Conservation (phyloP, 2,329 filamentous ascomycete species). For the Cladophialophora yegresii region DNA sequence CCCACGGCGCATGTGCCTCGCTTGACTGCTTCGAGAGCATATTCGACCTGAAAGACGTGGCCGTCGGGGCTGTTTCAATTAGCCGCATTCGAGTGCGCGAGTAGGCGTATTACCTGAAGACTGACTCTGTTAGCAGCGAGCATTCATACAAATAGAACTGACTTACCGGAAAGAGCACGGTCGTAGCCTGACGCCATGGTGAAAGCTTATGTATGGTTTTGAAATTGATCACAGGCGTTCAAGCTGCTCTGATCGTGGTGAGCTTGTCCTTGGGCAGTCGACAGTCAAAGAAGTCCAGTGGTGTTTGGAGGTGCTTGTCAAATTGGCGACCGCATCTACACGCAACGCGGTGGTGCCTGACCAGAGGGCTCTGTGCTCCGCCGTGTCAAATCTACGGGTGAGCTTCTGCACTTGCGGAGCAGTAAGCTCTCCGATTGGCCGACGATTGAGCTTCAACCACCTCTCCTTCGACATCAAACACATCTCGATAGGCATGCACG, state of each 20-base stretch:
- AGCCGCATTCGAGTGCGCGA: conserved; percentile 41
- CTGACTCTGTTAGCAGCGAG: conserved; percentile 36
- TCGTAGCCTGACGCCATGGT: conserved; percentile 94
- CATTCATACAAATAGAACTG: conserved; percentile 6
- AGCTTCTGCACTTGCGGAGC: conserved; percentile 3
- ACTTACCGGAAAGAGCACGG: conserved; percentile 94
- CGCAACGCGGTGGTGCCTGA: conserved; percentile 25
- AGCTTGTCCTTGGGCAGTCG: neutral
- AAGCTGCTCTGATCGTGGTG: neutral
- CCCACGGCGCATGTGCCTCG: conserved; percentile 97
- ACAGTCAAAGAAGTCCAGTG: neutral
- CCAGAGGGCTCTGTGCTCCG: conserved; percentile 7
- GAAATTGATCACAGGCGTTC: neutral
- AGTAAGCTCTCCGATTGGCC: conserved; percentile 20
- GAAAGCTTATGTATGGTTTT: neutral
- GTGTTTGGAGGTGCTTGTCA: conserved; percentile 9
- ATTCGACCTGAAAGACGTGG: conserved; percentile 99
- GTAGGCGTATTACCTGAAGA: conserved; percentile 38
- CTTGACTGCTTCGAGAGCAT: conserved; percentile 98
- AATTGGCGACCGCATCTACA: conserved; percentile 10
- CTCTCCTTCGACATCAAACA: conserved; percentile 10
- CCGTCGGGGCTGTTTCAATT: conserved; percentile 81
- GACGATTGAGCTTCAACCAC: conserved; percentile 17
- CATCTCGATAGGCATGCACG: neutral
- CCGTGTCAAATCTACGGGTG: conserved; percentile 11